phyloP scores from a whole-genome alignment of 257 asterid genomes.

The Fraxinus anomala region DNA sequence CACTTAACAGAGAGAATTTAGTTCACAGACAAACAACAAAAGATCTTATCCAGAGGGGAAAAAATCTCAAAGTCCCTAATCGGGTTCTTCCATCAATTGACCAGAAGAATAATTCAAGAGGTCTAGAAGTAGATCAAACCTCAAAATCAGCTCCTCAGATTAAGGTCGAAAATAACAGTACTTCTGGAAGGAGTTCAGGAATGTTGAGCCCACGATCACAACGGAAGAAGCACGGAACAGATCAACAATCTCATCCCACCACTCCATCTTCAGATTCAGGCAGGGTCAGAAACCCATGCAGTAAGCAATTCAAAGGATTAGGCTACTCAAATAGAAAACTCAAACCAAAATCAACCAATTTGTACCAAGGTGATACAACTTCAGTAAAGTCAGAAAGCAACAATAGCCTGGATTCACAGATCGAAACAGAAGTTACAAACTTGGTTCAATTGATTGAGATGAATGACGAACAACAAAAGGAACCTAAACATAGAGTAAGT shows the following conservation, averaged over 20 bases:
- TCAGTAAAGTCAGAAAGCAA: constrained; percentile 78
- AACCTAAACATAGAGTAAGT: constrained; percentile 42
- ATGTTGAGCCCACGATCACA: constrained; percentile 59
- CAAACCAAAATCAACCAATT: constrained; percentile 42
- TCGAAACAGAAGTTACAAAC: constrained; percentile 63
- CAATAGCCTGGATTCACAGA: constrained; percentile 61
- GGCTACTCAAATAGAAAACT: constrained; percentile 40
- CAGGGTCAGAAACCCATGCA: constrained; percentile 39
- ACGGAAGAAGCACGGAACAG: constrained; percentile 38
- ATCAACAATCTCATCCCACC: constrained; percentile 38
- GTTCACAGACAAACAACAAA: constrained; percentile 38
- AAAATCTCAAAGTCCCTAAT: constrained; percentile 35
- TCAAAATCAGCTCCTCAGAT: constrained; percentile 33
- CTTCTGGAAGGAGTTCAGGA: constrained; percentile 47
- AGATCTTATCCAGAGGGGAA: constrained; percentile 43
- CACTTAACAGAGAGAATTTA: constrained; percentile 37
- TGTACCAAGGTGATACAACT: constrained; percentile 64
- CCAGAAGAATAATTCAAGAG: constrained; percentile 34
- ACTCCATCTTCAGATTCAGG: constrained; percentile 42
- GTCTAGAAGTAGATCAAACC: constrained; percentile 33
- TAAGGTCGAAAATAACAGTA: constrained; percentile 43
- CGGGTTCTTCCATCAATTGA: constrained; percentile 33
- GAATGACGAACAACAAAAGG: constrained; percentile 38
- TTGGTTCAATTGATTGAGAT: constrained; percentile 38
- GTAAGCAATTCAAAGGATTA: constrained; percentile 42